These are phyloP conservation scores for Vicia villosa DNA, from an alignment of 306 rosid genomes.

Conservation along the genomic window DNA sequence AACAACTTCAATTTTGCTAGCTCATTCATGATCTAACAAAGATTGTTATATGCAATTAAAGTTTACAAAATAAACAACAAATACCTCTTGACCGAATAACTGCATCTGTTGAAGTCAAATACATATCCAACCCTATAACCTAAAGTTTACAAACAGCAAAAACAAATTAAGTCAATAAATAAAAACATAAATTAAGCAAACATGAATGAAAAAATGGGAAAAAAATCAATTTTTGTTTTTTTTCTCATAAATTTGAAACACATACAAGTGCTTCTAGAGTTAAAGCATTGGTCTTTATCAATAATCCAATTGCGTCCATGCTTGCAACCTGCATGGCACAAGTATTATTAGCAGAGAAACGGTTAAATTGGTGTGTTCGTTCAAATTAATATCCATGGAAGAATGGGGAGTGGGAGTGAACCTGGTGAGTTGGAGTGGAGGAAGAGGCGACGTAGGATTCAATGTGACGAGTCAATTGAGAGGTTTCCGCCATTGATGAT, in stretches of 20 bases:
- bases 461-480: conserved; percentile 57
- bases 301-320: conserved; percentile 61
- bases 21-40: neutral
- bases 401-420: conserved; percentile 31
- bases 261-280: conserved; percentile 70
- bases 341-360: conserved; percentile 26
- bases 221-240: neutral
- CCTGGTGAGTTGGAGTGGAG: conserved; percentile 68
- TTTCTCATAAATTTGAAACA: neutral
- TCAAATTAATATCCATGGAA: too few relatives aligned
- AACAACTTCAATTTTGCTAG: neutral
- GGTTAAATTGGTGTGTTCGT: neutral
- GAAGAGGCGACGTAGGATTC: conserved; percentile 77
- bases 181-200: conserved; percentile 19
- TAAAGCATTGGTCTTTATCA: conserved; percentile 58
- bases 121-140: conserved; percentile 84
- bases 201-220: neutral
- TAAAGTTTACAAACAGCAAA: conserved; percentile 32
- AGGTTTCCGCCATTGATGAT: conserved; percentile 57
- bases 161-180: neutral
- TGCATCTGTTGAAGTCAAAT: conserved; percentile 74
- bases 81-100: conserved; percentile 82
- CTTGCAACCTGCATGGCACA: conserved; percentile 61
- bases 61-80: neutral
- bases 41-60: neutral